phyloP scores from a whole-genome alignment of 2,329 filamentous ascomycete species.

The Mycosphaerella sp. region DNA sequence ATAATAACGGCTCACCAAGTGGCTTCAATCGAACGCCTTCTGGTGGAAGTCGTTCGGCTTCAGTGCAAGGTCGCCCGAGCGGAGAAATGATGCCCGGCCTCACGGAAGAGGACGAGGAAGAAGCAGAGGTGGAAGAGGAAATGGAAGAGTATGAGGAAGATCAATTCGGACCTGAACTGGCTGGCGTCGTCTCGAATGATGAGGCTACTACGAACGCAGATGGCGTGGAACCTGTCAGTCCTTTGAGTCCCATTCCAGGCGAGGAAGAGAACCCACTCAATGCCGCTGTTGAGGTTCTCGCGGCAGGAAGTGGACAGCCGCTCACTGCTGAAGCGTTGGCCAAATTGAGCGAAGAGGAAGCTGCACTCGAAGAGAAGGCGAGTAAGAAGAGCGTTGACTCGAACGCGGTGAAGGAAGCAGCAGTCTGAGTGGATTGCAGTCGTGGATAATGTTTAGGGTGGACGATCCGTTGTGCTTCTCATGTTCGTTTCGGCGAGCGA shows the following conservation, averaged over 20 bases:
- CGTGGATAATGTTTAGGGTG: no score
- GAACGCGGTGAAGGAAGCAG: neutral
- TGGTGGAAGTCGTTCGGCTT: slow-evolving; percentile 41
- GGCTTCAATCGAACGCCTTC: slow-evolving; percentile 18
- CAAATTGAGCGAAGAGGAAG: slow-evolving; percentile 27
- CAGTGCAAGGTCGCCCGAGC: slow-evolving; percentile 60
- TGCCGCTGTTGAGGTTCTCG: neutral
- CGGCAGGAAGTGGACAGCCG: slow-evolving; percentile 14
- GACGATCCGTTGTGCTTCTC: no score
- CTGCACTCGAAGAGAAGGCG: slow-evolving; percentile 11
- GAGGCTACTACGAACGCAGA: slow-evolving; percentile 3
- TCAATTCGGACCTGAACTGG: slow-evolving; percentile 26
- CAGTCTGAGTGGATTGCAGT: no score
- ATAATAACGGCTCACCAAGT: slow-evolving; percentile 39
- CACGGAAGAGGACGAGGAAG: slow-evolving; percentile 30
- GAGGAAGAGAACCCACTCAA: slow-evolving; percentile 13
- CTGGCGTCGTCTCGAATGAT: slow-evolving; percentile 3
- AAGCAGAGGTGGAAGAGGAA: slow-evolving; percentile 20
- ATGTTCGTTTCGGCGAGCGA: no score
- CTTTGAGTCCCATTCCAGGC: slow-evolving; percentile 12
- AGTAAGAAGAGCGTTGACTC: slow-evolving; percentile 2
- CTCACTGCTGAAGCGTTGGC: slow-evolving; percentile 31
- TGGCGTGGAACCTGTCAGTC: slow-evolving; percentile 14
- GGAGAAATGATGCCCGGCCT: slow-evolving; percentile 62
- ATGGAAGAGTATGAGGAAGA: slow-evolving; percentile 25